Conservation (phyloP, 176 grass and related monocot species). For the Phoenix roebelenii region DNA sequence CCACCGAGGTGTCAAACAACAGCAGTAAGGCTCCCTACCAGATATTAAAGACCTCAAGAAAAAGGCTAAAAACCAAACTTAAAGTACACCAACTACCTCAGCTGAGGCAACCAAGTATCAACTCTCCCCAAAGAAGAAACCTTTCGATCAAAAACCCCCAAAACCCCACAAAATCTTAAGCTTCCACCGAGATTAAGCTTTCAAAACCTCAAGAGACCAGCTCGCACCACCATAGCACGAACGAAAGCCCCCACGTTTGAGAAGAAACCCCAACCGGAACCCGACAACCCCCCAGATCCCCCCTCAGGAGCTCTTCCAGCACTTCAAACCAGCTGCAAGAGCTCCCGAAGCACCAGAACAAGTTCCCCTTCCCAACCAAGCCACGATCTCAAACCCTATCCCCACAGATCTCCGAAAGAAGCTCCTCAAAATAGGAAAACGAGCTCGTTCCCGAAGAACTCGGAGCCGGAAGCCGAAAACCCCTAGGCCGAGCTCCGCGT, state of each 20-base stretch:
- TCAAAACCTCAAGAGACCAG: not conserved
- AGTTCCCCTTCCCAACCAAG: not conserved
- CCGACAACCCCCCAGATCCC: not conserved
- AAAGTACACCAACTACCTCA: not conserved
- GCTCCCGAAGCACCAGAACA: not conserved
- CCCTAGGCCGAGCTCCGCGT: not conserved
- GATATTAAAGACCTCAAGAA: too few species aligned
- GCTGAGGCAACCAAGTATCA: not conserved
- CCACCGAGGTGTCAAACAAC: not conserved
- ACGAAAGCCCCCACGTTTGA: not conserved
- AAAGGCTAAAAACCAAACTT: not conserved
- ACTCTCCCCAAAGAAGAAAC: not conserved
- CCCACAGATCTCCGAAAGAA: constrained; percentile 3
- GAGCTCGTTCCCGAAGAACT: not conserved
- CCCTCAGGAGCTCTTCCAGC: not conserved
- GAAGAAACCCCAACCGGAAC: not conserved
- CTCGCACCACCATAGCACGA: not conserved
- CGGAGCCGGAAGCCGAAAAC: not conserved
- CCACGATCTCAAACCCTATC: not conserved
- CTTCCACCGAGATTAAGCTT: not conserved
- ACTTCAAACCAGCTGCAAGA: not conserved
- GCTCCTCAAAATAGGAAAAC: not conserved
- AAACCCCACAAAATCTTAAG: not conserved
- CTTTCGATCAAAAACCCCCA: not conserved
- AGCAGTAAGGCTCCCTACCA: not conserved